Conservation (phyloP, 257 asterid genomes). For the Vinca minor region DNA sequence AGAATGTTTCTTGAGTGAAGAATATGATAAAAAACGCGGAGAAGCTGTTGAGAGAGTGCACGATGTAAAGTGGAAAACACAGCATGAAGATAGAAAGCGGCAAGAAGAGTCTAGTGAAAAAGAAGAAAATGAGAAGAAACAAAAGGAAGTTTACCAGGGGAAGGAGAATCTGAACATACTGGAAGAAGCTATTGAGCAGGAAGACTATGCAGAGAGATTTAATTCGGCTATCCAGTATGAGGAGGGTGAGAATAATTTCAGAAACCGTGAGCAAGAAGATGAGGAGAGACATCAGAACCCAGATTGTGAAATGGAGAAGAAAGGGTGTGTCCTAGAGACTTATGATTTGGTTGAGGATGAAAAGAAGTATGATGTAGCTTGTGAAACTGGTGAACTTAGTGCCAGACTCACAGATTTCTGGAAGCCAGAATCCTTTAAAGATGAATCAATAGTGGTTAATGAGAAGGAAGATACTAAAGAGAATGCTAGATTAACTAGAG, state of each 20-base stretch:
- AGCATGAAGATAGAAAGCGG: conserved; percentile 30
- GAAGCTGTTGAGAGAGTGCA: conserved; percentile 26
- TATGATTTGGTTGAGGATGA: conserved; percentile 26
- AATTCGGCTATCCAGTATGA: conserved; percentile 16
- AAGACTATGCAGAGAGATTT: conserved; percentile 20
- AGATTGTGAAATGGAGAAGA: conserved; percentile 18
- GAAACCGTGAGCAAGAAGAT: conserved; percentile 24
- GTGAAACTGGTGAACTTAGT: conserved; percentile 16
- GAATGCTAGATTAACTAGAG: conserved; percentile 21
- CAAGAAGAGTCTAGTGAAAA: conserved; percentile 24
- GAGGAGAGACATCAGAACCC: conserved; percentile 17
- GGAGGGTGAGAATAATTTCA: conserved; percentile 22
- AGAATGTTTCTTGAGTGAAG: conserved; percentile 23
- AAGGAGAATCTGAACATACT: conserved; percentile 18
- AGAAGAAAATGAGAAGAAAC: conserved; percentile 16
- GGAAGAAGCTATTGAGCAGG: conserved; percentile 23
- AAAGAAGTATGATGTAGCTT: conserved; percentile 17
- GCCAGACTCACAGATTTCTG: conserved; percentile 20
- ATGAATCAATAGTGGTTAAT: conserved; percentile 7
- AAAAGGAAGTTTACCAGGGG: conserved; percentile 11
- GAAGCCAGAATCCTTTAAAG: conserved; percentile 15
- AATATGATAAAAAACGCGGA: conserved; percentile 26
- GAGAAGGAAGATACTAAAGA: conserved; percentile 20
- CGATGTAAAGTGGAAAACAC: conserved; percentile 20
- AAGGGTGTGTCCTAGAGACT: conserved; percentile 18